phyloP scores from a whole-genome alignment of 1,284 basidiomycete species.

The Fomes fomentarius region DNA sequence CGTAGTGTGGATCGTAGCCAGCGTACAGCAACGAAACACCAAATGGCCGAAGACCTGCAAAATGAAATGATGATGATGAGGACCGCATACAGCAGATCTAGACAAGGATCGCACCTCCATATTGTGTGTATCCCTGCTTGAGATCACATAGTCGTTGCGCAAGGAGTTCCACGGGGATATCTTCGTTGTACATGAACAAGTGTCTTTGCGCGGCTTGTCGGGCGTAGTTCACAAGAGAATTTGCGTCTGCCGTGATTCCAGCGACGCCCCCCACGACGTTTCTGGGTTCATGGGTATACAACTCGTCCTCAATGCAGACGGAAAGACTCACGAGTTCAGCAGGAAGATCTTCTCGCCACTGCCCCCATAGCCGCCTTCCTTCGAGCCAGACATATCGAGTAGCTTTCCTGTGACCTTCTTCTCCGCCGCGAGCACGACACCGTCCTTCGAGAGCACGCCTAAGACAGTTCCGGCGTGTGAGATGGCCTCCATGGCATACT shows the following conservation, averaged over 20 bases:
- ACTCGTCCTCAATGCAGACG: no score
- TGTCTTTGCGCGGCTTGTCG: constrained; percentile 91
- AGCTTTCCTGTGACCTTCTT: constrained; percentile 99
- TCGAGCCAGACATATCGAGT: constrained; percentile 83
- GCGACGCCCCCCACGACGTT: constrained; percentile 97
- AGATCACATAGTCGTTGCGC: constrained; percentile 94
- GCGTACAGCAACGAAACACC: constrained; percentile 97
- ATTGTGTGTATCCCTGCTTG: constrained; percentile 99
- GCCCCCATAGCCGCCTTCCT: constrained; percentile 89
- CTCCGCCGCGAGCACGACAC: constrained; percentile 97
- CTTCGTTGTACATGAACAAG: constrained; percentile 91
- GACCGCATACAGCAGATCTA: not conserved
- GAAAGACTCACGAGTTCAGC: constrained; percentile 75
- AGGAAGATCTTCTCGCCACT: constrained; percentile 98
- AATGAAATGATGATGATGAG: not conserved
- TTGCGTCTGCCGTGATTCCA: constrained; percentile 96
- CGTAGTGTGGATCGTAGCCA: constrained; percentile 94
- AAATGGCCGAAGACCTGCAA: constrained; percentile 90
- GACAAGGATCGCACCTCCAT: constrained; percentile 72
- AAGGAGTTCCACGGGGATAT: constrained; percentile 96
- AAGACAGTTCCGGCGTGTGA: constrained; percentile 96
- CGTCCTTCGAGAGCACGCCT: constrained; percentile 93
- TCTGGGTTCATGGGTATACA: no score
- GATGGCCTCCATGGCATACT: constrained; percentile 99
- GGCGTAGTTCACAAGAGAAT: constrained; percentile 96